These are phyloP conservation scores for Lipomyces yamadae DNA, from an alignment of 805 yeast genomes.

Conservation along the genomic window DNA sequence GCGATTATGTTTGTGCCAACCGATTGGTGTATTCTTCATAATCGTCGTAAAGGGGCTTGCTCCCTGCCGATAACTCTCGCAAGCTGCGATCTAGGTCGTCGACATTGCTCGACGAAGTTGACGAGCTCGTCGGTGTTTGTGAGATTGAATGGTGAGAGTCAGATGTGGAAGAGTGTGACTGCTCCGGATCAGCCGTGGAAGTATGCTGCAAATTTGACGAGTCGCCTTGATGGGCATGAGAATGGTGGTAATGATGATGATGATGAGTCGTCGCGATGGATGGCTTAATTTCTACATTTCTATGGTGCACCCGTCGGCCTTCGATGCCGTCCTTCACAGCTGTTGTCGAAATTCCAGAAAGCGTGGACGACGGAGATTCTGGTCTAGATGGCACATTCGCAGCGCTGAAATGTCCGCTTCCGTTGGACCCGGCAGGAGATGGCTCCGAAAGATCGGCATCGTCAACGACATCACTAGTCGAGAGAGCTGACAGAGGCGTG, in stretches of 20 bases:
- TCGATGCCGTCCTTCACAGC: slow-evolving; percentile 78
- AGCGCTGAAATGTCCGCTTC: not conserved
- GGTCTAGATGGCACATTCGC: slow-evolving; percentile 49
- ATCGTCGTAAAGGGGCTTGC: slow-evolving; percentile 3
- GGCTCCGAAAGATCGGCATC: slow-evolving; percentile 12
- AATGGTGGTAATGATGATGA: slow-evolving; percentile 15
- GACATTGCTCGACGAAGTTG: not conserved
- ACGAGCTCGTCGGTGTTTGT: not conserved
- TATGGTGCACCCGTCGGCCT: slow-evolving; percentile 53
- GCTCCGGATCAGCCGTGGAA: not conserved
- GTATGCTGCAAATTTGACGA: not conserved
- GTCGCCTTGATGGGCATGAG: slow-evolving; percentile 10
- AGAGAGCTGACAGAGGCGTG: slow-evolving; percentile 16
- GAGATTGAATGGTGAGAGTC: not conserved
- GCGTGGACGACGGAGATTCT: slow-evolving; percentile 60
- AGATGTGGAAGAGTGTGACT: not conserved
- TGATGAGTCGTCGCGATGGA: slow-evolving; percentile 13
- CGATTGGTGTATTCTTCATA: slow-evolving; percentile 1
- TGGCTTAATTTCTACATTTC: slow-evolving; percentile 6
- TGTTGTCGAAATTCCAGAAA: slow-evolving; percentile 69
- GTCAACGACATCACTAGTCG: slow-evolving; percentile 10
- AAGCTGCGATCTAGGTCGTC: not conserved
- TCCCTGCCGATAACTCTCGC: not conserved
- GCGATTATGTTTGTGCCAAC: not conserved
- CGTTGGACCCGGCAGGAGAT: slow-evolving; percentile 2